A percentile compares a stretch with the other conserved stretches of the same genome.
Conservation (phyloP, 208 protist genomes). For the Acanthamoeba lenticulata region DNA sequence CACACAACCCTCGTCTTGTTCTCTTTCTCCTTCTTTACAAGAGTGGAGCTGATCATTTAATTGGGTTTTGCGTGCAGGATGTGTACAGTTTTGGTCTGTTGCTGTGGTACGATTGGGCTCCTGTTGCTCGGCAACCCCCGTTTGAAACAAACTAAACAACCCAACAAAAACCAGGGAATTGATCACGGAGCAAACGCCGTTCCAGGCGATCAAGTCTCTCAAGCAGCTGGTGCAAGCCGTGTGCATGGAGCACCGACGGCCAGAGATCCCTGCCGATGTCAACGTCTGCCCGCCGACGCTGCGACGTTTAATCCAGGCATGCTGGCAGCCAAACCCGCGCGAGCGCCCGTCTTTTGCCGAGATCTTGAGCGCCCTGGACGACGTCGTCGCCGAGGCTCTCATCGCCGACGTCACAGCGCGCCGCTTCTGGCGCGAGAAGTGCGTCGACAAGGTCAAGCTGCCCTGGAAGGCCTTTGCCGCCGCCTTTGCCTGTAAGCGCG, state of each 20-base stretch:
- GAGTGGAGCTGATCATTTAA: no score
- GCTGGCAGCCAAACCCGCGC: slow-evolving; percentile 38
- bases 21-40: background rate
- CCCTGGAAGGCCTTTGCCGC: slow-evolving; percentile 38
- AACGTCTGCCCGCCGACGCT: slow-evolving; percentile 4
- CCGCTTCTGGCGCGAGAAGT: slow-evolving; percentile 19
- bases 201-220: background rate
- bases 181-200: slow-evolving; percentile 19
- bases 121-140: background rate
- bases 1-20: background rate
- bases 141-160: background rate
- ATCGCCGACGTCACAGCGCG: slow-evolving; percentile 20
- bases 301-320: background rate
- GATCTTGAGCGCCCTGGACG: slow-evolving; percentile 26
- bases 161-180: slow-evolving; percentile 8
- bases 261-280: background rate
- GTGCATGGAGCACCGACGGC: background rate
- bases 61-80: background rate
- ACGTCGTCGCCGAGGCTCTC: background rate
- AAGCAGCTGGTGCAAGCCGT: slow-evolving; percentile 53
- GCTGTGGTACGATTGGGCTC: background rate
- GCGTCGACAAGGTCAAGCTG: slow-evolving; percentile 2
- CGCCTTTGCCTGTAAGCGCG: background rate
- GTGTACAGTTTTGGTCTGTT: slow-evolving; percentile 58
- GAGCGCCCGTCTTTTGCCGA: background rate